Evolutionary conservation across 495 filamentous ascomycete species (phyloP), one percentile per base, ranked within the genome.

Genomic region (Xanthoparmelia taractica): DNA sequence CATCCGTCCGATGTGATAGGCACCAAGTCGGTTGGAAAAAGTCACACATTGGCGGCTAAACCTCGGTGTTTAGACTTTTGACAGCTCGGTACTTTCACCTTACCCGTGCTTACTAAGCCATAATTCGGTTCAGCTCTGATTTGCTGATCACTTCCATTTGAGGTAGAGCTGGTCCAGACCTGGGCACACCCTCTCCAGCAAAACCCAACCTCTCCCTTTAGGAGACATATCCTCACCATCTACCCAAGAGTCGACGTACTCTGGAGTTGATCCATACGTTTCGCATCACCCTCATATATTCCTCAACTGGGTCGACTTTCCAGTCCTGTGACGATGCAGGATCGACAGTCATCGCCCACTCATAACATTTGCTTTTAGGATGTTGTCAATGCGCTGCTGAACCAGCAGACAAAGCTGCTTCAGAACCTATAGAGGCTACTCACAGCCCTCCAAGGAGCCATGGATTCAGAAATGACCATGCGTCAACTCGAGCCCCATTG

Each of bases 401-500:
- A 18, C 4, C 27, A 17, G 48, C 48, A 54, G 17, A 7, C 29
- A 54, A 10, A 54, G 17, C 50, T 33, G 8, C 17, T 33, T 29
- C 5, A 52, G 13, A 29, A 8, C 27, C 27, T 33, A 6, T 11
- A 8, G 33, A 34, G 20, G 5, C 2, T 10, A 0, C 0, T 33
- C 13, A 40, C 36, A 18, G 27, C 11, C 1, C 3, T 33, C 36
- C 0, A n/a, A 43, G 43, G 31, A 34, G 23, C n/a, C 59, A 36
- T 52, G 25, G 59, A 20, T 0, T 10, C 38, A 17, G 41, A 60
- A 10, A 27, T 15, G 20, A 60, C 33, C 8, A 33, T 60, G 45
- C 59, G 59, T 38, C 59, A 60, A 60, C 58, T 71, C 15, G 57
- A 66, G 11, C 67, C 65, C 31, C 63, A 65, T 27, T 69, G 69